Conservation (phyloP, 176 grass and related monocot species). For the Hordeum marinum region DNA sequence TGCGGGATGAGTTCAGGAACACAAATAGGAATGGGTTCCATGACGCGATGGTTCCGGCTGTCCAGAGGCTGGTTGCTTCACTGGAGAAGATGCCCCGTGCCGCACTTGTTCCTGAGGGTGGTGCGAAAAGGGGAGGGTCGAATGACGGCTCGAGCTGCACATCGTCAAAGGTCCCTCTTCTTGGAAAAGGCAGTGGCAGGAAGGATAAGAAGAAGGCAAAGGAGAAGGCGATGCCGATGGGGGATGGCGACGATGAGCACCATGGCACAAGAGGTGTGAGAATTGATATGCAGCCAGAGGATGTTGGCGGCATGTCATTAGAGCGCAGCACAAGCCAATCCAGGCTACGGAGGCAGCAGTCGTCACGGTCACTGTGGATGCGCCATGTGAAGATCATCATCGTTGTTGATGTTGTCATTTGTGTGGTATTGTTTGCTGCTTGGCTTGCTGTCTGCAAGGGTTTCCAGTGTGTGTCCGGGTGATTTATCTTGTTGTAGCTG, state of each 20-base stretch:
- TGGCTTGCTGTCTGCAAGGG: constrained; percentile 83
- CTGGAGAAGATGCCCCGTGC: constrained; percentile 81
- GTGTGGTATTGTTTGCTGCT: constrained; percentile 58
- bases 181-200: constrained; percentile 51
- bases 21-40: constrained; percentile 38
- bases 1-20: constrained; percentile 47
- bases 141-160: constrained; percentile 39
- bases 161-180: constrained; percentile 64
- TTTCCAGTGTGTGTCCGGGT: constrained; percentile 60
- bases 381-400: constrained; percentile 71
- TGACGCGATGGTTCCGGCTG: constrained; percentile 54
- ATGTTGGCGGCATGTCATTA: constrained; percentile 36
- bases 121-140: constrained; percentile 13
- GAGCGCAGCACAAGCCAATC: constrained; percentile 45
- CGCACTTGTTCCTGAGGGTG: constrained; percentile 33
- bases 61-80: constrained; percentile 66
- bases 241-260: constrained; percentile 22
- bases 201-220: constrained; percentile 64
- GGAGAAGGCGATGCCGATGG: constrained; percentile 6
- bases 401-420: constrained; percentile 45
- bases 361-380: constrained; percentile 44
- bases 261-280: constrained; percentile 32
- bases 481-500: constrained; percentile 3
- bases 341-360: constrained; percentile 41
- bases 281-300: constrained; percentile 50